Percentiles rank a stretch among this genome's conserved stretches.
Evolutionary conservation across 1,139 yeast species (phyloP).

Genomic region (Saccharomyces hybrid): DNA sequence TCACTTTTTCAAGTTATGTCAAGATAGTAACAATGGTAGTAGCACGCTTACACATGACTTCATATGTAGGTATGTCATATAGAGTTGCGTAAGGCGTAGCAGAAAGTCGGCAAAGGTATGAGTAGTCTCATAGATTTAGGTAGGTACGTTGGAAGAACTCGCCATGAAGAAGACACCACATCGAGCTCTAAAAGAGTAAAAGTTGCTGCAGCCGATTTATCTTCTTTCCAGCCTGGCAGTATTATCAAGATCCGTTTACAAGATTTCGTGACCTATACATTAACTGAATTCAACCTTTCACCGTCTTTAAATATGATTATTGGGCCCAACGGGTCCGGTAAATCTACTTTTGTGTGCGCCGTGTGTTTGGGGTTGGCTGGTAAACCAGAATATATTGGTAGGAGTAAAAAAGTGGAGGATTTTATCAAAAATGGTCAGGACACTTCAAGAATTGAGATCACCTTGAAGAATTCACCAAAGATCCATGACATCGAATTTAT

Average conservation of each 20-base stretch:
- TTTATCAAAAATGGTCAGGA: constrained; percentile 72
- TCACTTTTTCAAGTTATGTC: background rate
- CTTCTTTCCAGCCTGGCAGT: constrained; percentile 46
- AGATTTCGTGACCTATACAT: constrained; percentile 77
- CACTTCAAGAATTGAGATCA: constrained; percentile 52
- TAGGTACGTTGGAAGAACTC: background rate
- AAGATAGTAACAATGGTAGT: background rate
- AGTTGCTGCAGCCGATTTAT: constrained; percentile 10
- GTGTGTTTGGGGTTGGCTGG: constrained; percentile 88
- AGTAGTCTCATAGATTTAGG: background rate
- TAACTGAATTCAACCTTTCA: constrained; percentile 70
- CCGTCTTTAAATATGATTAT: constrained; percentile 87
- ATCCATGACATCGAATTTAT: constrained; percentile 27
- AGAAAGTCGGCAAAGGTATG: background rate
- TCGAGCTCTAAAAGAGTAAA: constrained; percentile 15
- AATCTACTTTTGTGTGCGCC: constrained; percentile 89
- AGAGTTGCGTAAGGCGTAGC: background rate
- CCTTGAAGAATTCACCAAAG: constrained; percentile 43
- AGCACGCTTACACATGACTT: background rate
- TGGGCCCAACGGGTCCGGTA: constrained; percentile 97
- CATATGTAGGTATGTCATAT: background rate
- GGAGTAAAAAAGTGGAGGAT: constrained; percentile 57
- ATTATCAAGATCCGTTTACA: constrained; percentile 56
- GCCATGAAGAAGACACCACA: background rate
- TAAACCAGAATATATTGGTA: constrained; percentile 66